Percentiles rank a stretch among this genome's conserved stretches.
These are phyloP conservation scores for Kodamaea plutei DNA, from an alignment of 1,139 yeast genomes.

Conservation along the genomic window DNA sequence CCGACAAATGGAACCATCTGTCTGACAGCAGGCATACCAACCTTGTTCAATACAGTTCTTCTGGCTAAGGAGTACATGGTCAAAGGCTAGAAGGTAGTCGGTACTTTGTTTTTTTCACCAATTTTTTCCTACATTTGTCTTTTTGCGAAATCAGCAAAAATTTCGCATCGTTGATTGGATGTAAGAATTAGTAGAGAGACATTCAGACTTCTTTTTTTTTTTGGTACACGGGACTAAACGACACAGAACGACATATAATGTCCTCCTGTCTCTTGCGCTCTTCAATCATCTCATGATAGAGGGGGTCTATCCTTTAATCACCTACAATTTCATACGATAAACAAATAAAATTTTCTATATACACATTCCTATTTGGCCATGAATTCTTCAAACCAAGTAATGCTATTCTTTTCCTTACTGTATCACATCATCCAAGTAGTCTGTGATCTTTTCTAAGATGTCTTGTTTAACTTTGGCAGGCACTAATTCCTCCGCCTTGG, in stretches of 20 bases:
- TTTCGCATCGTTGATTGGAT: conserved; percentile 28
- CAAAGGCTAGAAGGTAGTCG: no score
- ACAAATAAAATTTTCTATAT: no score
- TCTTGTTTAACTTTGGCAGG: conserved; percentile 63
- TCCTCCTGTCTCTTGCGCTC: no score
- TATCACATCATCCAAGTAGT: conserved; percentile 55
- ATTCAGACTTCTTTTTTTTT: no score
- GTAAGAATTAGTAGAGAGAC: no score
- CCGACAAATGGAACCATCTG: conserved; percentile 11
- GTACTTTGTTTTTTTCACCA: conserved; percentile 11
- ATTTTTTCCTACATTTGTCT: conserved; percentile 6
- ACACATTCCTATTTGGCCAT: no score
- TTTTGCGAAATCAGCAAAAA: conserved; percentile 25
- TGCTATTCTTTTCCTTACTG: no score
- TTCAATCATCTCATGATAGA: no score
- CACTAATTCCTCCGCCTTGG: conserved; percentile 65
- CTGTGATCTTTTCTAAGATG: conserved; percentile 53
- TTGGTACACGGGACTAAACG: not conserved
- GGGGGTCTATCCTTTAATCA: no score
- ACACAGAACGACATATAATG: no score
- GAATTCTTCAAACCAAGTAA: no score
- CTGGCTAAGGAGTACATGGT: conserved; percentile 27
- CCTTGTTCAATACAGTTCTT: conserved; percentile 19
- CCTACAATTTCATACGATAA: no score
- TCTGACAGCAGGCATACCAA: conserved; percentile 16